These are phyloP conservation scores for Teunomyces kruisii DNA, from an alignment of 805 yeast species.

Conservation along the genomic window DNA sequence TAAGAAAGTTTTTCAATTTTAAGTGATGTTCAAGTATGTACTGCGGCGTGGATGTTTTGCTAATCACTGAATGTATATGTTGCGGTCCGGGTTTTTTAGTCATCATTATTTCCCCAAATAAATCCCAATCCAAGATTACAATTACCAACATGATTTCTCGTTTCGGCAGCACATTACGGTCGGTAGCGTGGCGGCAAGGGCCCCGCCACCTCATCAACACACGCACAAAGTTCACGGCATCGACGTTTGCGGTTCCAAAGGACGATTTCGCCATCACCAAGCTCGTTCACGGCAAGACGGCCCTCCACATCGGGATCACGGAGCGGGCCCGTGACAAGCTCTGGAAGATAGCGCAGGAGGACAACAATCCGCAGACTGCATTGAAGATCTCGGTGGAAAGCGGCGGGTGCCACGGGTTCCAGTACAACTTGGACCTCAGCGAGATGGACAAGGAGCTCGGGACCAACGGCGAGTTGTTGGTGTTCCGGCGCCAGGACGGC, in stretches of 20 bases:
- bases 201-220: too few relatives aligned
- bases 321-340: constrained; percentile 52
- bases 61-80: too few relatives aligned
- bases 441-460: constrained; percentile 38
- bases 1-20: too few relatives aligned
- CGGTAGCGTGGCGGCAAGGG: too few relatives aligned
- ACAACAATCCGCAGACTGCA: constrained; percentile 59
- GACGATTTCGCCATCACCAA: constrained; percentile 35
- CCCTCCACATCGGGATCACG: constrained; percentile 46
- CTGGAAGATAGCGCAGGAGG: constrained; percentile 49
- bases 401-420: constrained; percentile 99
- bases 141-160: too few relatives aligned
- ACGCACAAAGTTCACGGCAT: constrained; percentile 3
- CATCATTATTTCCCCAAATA: neutral
- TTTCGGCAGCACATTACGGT: too few relatives aligned
- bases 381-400: constrained; percentile 79
- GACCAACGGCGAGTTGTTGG: constrained; percentile 38
- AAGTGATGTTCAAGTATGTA: too few relatives aligned
- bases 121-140: too few relatives aligned
- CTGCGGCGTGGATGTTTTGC: neutral
- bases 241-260: constrained; percentile 4
- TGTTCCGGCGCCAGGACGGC: constrained; percentile 62
- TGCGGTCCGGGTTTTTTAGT: too few relatives aligned
- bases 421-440: constrained; percentile 71
- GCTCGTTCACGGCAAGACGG: constrained; percentile 35